These are phyloP conservation scores for Echinochloa phyllopogon DNA, from an alignment of 176 grass and related monocot species.

Conservation along the genomic window DNA sequence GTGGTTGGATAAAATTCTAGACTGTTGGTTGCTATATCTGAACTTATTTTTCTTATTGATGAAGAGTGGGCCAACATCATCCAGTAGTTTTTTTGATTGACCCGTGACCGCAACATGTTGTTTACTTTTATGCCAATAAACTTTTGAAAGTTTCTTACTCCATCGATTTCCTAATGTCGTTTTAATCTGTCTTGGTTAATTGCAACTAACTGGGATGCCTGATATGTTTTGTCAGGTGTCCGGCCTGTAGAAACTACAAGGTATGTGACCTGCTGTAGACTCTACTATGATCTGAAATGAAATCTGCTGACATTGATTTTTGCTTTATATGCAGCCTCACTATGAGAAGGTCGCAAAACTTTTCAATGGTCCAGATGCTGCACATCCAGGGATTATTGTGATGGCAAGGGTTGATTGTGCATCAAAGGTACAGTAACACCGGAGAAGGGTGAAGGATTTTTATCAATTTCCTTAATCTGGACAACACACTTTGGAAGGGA, in stretches of 20 bases:
- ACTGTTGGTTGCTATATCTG: background rate
- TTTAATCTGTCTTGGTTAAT: slow-evolving; percentile 17
- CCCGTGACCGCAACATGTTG: background rate
- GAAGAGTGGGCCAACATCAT: background rate
- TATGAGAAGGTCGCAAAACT: slow-evolving; percentile 97
- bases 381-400: slow-evolving; percentile 81
- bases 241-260: slow-evolving; percentile 99
- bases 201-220: slow-evolving; percentile 34
- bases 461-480: slow-evolving; percentile 1
- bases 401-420: slow-evolving; percentile 97
- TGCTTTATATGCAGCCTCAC: slow-evolving; percentile 64
- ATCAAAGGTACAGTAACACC: slow-evolving; percentile 74
- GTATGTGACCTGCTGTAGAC: slow-evolving; percentile 41
- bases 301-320: slow-evolving; percentile 7
- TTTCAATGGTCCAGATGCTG: slow-evolving; percentile 88
- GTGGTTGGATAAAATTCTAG: background rate
- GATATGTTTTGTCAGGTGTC: slow-evolving; percentile 71
- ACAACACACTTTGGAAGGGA: background rate
- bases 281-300: slow-evolving; percentile 33
- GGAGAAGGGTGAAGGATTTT: slow-evolving; percentile 6
- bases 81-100: background rate
- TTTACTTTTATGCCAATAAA: background rate
- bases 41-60: background rate
- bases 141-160: background rate
- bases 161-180: slow-evolving; percentile 8